Conservation (phyloP, 306 rosid genomes). For the Lathyrus aphaca region DNA sequence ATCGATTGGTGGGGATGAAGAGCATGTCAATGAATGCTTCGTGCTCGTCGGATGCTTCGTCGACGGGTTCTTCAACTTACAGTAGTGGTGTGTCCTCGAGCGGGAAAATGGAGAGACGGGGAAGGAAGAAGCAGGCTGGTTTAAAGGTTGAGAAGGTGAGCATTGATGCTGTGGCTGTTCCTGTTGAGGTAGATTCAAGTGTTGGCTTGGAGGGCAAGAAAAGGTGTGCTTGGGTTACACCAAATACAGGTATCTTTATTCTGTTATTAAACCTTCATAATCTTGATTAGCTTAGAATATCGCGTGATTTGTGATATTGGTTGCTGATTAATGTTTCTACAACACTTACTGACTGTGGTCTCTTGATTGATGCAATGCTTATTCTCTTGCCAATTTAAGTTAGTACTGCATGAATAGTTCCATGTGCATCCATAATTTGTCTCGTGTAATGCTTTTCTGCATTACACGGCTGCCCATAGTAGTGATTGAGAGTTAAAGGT, state of each 20-base stretch:
- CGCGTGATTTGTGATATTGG: constrained; percentile 24
- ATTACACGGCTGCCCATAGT: constrained; percentile 18
- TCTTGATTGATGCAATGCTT: not conserved
- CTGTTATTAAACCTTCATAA: not conserved
- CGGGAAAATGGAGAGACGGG: constrained; percentile 50
- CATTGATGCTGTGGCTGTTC: constrained; percentile 36
- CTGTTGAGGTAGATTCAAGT: constrained; percentile 44
- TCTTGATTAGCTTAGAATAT: not conserved
- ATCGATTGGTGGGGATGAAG: constrained; percentile 46
- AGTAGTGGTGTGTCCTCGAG: constrained; percentile 66
- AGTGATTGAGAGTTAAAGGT: not conserved
- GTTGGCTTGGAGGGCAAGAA: constrained; percentile 66
- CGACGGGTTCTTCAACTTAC: constrained; percentile 70
- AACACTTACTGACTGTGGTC: not conserved
- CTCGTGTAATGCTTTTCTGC: not conserved
- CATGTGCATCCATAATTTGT: constrained; percentile 9
- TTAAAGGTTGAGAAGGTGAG: constrained; percentile 47
- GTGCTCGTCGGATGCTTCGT: constrained; percentile 79
- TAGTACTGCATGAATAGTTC: constrained; percentile 5
- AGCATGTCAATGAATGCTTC: constrained; percentile 67
- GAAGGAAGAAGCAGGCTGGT: constrained; percentile 53
- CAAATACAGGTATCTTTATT: constrained; percentile 61
- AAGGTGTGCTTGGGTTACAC: constrained; percentile 84
- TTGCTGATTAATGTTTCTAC: too few relatives aligned
- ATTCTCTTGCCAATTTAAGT: not conserved